Conservation (phyloP, 106 monocot species). For the Acorus calamus region DNA sequence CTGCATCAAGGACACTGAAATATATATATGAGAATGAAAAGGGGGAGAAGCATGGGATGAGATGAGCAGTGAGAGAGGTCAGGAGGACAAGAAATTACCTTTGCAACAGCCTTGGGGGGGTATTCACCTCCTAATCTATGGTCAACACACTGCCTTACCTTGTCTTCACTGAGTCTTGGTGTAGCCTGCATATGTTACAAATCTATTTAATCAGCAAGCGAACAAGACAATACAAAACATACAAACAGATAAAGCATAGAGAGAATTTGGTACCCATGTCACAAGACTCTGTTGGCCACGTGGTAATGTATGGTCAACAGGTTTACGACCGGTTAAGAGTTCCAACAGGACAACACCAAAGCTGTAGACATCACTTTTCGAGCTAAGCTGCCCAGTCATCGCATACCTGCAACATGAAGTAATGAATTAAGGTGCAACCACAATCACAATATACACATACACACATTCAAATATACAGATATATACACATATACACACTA, state of each 20-base stretch:
- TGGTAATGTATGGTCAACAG: conserved; percentile 39
- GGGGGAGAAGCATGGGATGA: too few species aligned
- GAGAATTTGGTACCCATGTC: conserved; percentile 24
- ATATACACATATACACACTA: too few species aligned
- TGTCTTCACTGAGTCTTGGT: conserved; percentile 72
- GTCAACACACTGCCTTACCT: conserved; percentile 42
- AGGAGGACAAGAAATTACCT: conserved; percentile 25
- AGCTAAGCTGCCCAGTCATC: conserved; percentile 34
- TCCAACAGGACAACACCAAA: conserved; percentile 51
- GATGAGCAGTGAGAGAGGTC: too few species aligned
- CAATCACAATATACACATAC: too few species aligned
- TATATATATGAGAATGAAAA: too few species aligned
- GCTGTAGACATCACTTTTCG: conserved; percentile 45
- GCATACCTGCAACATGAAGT: conserved; percentile 19
- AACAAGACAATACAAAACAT: too few species aligned
- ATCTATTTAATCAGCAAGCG: too few species aligned
- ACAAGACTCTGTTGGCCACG: conserved; percentile 33
- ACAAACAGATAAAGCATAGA: too few species aligned
- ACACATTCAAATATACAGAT: too few species aligned
- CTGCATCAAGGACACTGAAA: too few species aligned
- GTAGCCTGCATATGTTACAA: conserved; percentile 32
- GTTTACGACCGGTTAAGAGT: conserved; percentile 40
- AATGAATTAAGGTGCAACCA: too few species aligned
- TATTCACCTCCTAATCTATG: too few species aligned
- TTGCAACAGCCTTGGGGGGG: conserved; percentile 53